Evolutionary conservation across 2,329 filamentous ascomycete genomes (phyloP).

Genomic region (Lizonia empirigonia): DNA sequence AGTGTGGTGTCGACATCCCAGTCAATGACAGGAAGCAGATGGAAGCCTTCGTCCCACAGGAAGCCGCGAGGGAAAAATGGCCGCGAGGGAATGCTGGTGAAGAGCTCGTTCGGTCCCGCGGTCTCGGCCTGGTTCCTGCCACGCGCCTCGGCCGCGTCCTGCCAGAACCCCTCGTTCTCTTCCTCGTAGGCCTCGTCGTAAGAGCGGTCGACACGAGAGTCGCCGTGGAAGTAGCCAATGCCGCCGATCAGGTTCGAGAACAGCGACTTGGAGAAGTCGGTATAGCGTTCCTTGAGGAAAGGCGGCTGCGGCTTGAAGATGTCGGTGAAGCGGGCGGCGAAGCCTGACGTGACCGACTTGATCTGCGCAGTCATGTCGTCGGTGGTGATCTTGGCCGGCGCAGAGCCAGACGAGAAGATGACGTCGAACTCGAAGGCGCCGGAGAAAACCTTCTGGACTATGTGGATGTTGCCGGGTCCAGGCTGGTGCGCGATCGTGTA

Average conservation of each 20-base stretch:
- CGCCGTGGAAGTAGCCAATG: constrained; percentile 92
- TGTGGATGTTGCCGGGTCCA: constrained; percentile 76
- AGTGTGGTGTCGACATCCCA: constrained; percentile 87
- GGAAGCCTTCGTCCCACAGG: constrained; percentile 98
- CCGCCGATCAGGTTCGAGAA: constrained; percentile 94
- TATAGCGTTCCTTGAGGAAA: constrained; percentile 74
- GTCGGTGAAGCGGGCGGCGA: constrained; percentile 74
- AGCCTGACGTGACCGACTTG: constrained; percentile 67
- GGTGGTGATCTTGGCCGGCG: constrained; percentile 58
- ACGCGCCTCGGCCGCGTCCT: constrained; percentile 82
- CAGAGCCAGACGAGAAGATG: constrained; percentile 81
- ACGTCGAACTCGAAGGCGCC: constrained; percentile 92
- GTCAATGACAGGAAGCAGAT: constrained; percentile 86
- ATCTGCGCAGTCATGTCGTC: constrained; percentile 74
- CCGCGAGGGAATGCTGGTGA: constrained; percentile 87
- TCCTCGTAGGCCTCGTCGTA: constrained; percentile 94
- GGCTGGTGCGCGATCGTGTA: constrained; percentile 78
- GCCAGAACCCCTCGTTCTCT: constrained; percentile 94
- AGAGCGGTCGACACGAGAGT: constrained; percentile 86
- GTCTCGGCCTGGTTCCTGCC: constrained; percentile 68
- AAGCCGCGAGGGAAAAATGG: constrained; percentile 97
- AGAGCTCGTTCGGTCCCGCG: constrained; percentile 86
- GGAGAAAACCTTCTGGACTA: constrained; percentile 90
- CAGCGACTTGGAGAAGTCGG: constrained; percentile 82
- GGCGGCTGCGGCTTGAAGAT: constrained; percentile 76